phyloP scores from a whole-genome alignment of 2,329 filamentous ascomycete species.

The Delphinella strobiligena region DNA sequence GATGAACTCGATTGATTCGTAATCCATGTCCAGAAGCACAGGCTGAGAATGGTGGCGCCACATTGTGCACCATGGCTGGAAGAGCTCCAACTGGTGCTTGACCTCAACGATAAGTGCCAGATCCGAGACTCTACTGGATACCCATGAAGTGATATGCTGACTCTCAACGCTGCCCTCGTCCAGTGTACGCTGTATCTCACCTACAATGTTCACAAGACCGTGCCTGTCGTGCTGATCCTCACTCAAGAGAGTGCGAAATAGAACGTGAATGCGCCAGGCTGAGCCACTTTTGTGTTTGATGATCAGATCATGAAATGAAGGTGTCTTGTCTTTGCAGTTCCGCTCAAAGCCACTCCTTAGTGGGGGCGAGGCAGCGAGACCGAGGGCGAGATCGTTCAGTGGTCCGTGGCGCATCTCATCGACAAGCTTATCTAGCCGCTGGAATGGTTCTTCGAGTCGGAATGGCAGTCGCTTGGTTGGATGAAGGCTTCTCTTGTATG shows the following conservation, averaged over 20 bases:
- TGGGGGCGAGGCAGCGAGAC: constrained; percentile 28
- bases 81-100: constrained; percentile 7
- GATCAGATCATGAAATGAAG: background rate
- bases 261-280: constrained; percentile 3
- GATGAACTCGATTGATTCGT: constrained; percentile 1
- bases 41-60: constrained; percentile 6
- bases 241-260: constrained; percentile 5
- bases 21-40: constrained; percentile 3
- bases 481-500: background rate
- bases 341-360: constrained; percentile 18
- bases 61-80: constrained; percentile 11
- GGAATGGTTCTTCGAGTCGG: background rate
- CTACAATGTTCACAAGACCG: constrained; percentile 12
- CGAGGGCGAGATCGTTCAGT: constrained; percentile 17
- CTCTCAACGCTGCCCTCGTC: constrained; percentile 15
- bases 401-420: constrained; percentile 15
- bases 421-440: constrained; percentile 1
- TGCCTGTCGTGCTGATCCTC: constrained; percentile 12
- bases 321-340: background rate
- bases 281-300: background rate
- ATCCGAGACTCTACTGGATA: constrained; percentile 15
- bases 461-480: background rate
- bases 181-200: constrained; percentile 18
- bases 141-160: constrained; percentile 14
- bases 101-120: constrained; percentile 16